Evolutionary conservation across 2,329 filamentous ascomycete species (phyloP), one percentile per base, ranked within the genome.

Genomic region (Thielaviopsis euricoi): DNA sequence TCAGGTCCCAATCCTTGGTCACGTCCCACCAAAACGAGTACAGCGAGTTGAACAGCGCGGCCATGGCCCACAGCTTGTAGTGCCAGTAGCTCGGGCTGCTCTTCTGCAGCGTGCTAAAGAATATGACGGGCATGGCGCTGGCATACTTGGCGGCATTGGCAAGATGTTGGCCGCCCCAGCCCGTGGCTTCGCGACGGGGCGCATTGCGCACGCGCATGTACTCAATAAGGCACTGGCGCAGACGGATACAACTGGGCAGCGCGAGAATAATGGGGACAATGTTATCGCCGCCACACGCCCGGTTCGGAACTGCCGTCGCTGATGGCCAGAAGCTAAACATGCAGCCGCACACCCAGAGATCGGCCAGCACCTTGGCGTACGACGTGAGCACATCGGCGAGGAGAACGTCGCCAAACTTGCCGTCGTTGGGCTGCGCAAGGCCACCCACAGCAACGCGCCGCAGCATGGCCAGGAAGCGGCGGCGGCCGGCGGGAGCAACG

Each of bases 11-110:
- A 74, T 98, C 93, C 73, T 90, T 93, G 58, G 88, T 79, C 29
- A 97, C 83, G 66, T 98, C 93, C 93, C 93, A 98, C 76, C 93
- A 98, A 74, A 97, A 97, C n/a, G 86, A 89, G 72, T 95, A 98
- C 51, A 86, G 75, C 15, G 88, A 94, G 70, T 98, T 96, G 65
- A 93, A 67, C 37, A 89, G 73, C 29, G 88, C 86, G 50, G 85
- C 85, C 40, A 78, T 71, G 29, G 94, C 73, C 83, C 88, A 93
- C 53, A 74, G 72, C 48, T 73, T 74, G 68, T 80, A 78, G 61
- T 71, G 69, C 5, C 73, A 70, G 3, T 70, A 64, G 10, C 64
- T 68, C 22, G 67, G 69, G 40, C 67, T 67, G 74, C 68, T 82
- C 61, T 87, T 79, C 71, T 89, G 83, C 66, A 93, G 70, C 1